Base-by-base conservation (phyloP, 208 protist genomes). In the Leishmania lainsoni region DNA sequence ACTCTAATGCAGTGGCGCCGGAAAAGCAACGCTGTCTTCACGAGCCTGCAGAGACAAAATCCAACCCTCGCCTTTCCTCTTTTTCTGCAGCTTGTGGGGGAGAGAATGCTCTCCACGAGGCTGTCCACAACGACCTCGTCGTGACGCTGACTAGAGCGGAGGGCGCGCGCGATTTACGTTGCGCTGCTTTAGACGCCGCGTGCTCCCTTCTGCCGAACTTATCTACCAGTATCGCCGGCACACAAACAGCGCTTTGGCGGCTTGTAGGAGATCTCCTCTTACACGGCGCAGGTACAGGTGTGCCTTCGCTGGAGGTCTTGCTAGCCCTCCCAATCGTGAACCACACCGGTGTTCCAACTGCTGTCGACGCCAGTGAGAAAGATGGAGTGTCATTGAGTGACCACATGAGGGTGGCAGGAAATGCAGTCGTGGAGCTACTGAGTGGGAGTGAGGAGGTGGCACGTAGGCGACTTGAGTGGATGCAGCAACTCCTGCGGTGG, bases 271-370 rank as follows among this genome's bases (percentile, higher is more conserved):
- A n/a, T 17, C 65, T 70, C 17, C 65, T 70, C 65, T 35, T 29
- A 70, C 65, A 70, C 65, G 65, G 65, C 35, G 65, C 35, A n/a
- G 65, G 65, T 12, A 12, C 65, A 42, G 65, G 65, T n/a, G 35
- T 45, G 35, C 17, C 65, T 17, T 70, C 35, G 65, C 35, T 5
- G 14, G 65, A 70, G 65, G 65, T 10, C 2, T 10, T 70, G 35
- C 35, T 70, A 12, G 65, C 35, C 14, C 65, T 70, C 20, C 35
- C 65, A 3, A 70, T 12, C 4, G 65, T 22, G 65, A 48, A 42
- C 29, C 35, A 39, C 65, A 48, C 45, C 16, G 35, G 4, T 26
- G 12, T 35, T 14, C 35, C 65, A 70, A 48, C 20, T 48, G 59
- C 29, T 66, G 26, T 45, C 17, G 32, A 20, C 65, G 9, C 5